These are phyloP conservation scores for Psilocybe sp. DNA, from an alignment of 768 basidiomycete genomes.

Conservation along the genomic window DNA sequence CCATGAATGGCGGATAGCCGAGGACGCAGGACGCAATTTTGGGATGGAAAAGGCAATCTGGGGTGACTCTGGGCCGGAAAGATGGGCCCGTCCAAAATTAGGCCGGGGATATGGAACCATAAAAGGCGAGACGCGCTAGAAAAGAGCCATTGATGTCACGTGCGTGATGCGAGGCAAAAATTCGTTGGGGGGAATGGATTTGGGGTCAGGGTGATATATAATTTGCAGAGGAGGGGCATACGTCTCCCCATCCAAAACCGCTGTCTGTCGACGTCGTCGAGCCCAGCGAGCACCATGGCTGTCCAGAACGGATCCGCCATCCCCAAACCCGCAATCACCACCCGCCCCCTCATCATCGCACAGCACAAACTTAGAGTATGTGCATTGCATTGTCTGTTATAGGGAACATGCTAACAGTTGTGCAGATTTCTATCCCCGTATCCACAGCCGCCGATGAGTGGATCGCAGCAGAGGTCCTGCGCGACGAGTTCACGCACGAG, in stretches of 20 bases:
- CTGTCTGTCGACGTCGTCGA: conserved; percentile 16
- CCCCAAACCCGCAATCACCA: conserved; percentile 34
- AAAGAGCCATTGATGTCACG: conserved; percentile 16
- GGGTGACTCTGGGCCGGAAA: neutral
- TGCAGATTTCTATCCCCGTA: conserved; percentile 82
- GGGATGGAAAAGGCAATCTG: neutral
- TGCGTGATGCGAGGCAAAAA: conserved; percentile 37
- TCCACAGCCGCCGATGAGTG: conserved; percentile 80
- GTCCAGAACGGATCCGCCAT: conserved; percentile 36
- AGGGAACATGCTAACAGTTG: conserved; percentile 5
- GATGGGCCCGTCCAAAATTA: too few species aligned
- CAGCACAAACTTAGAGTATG: conserved; percentile 52
- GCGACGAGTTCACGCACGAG: conserved; percentile 80
- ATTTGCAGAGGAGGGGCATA: conserved; percentile 23
- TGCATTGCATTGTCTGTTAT: conserved; percentile 14
- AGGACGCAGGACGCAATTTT: neutral
- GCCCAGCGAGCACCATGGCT: conserved; percentile 34
- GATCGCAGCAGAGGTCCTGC: conserved; percentile 89
- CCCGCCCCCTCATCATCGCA: conserved; percentile 47
- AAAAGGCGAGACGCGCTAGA: too few species aligned
- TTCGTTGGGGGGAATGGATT: conserved; percentile 41
- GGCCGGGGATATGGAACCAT: too few species aligned
- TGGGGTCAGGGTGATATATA: conserved; percentile 44
- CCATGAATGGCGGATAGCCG: neutral
- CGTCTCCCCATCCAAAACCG: conserved; percentile 18